Evolutionary conservation across 768 basidiomycete genomes (phyloP), one percentile per base, ranked within the genome.

Genomic region (Trametes punicea): DNA sequence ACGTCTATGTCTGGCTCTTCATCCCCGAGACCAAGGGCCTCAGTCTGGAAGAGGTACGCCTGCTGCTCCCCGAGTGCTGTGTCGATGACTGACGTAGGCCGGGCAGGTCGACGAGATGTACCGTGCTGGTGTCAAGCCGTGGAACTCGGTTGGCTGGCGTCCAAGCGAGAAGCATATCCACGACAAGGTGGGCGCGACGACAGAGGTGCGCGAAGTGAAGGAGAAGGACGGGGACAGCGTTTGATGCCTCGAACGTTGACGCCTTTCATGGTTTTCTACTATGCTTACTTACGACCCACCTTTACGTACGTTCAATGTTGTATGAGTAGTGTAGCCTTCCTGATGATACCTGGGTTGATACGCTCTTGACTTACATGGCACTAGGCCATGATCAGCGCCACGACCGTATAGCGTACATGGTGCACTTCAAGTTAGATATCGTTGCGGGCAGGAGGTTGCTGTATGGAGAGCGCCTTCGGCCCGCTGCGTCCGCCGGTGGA

Each of bases 1-100:
- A 78, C 65, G 68, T 81, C 56, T 93, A 88, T 66, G 88, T 89
- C 23, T 88, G 84, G 69, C 70, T 90, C 51, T 81, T 84, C 67
- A 81, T 93, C 44, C 90, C 90, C 20, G 91, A 93, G 75, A 91
- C 87, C 21, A 90, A 82, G 68, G 88, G 88, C 10, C 78, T 91
- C 20, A 81, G 82, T 51, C 69, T 89, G 59, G 88, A 90, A 73
- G 85, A 88, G 76, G 41, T 42, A 7, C 6, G 41, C 20, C 21
- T 23, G 20, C 41, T 23, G 3, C 25, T 13, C 25, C 20, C 23
- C 10, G 15, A 2, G 6, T 2, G 8, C 8, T 11, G 23, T 21
- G 16, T 23, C 16, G 13, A 5, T 25, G 6, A 25, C 8, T 13
- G 41, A 20, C 21, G 23, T 40, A 9, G n/a, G 39, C 9, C 4